Evolutionary conservation across 106 monocot genomes (phyloP), one percentile per base, ranked within the genome.

Genomic region (Dendrobium catenatum): DNA sequence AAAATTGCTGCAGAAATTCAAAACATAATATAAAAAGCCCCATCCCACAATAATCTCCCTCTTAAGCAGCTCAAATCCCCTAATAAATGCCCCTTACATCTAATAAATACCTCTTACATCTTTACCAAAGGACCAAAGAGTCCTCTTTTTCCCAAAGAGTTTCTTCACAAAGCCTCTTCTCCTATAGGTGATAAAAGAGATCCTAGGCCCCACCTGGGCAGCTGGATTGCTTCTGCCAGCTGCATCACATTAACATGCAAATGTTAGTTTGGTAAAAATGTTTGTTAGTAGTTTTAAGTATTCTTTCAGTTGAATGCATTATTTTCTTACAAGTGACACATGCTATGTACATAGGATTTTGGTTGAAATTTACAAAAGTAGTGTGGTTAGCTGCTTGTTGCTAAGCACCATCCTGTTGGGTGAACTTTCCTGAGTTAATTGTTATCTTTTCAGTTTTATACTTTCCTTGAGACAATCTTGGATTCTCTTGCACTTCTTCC

Each of bases 401-500:
- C 59, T 77, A 48, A 61, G 6, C 54, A 17, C 77, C 54, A 54
- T 77, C 16, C 9, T 31, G 13, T 31, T 55, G 1, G 3, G 16
- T 49, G 54, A 29, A 19, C 27, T 77, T n/a, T 76, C 19, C 31
- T 5, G 54, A 24, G 72, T 83, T 51, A 8, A 37, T 43, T 10
- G 74, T 66, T 56, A 24, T 73, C 48, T 41, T 24, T 42, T 17
- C 80, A 96, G 93, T 11, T 93, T 43, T 96, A 96, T 84, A 90
- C 93, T 77, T 96, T 96, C 73, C 91, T 96, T 31, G 96, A 85
- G 84, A 96, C 90, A 15, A 55, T 89, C 46, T 68, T 96, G 82
- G 88, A 87, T 85, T 82, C 90, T 40, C 48, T 91, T 79, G 88
- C 85, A 31, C 73, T 96, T 75, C 84, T 94, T 77, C 93, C 93